A percentile compares a stretch with the other conserved stretches of the same genome.
Conservation (phyloP, 2,329 filamentous ascomycete species). For the Dendryphion nanum region DNA sequence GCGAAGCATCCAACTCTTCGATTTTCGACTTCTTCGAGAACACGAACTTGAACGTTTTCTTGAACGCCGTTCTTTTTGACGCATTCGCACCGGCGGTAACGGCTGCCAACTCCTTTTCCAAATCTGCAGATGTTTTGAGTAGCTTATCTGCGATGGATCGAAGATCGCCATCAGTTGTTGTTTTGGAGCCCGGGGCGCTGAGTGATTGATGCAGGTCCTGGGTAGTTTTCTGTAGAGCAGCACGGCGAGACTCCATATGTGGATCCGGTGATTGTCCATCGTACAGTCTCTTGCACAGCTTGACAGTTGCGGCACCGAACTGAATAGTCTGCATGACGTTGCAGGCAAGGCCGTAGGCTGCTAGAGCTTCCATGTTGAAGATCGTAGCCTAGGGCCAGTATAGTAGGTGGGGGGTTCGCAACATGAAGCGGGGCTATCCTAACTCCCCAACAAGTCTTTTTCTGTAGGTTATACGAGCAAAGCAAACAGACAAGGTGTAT, state of each 20-base stretch:
- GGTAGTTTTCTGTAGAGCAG: constrained; percentile 1
- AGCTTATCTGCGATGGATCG: neutral
- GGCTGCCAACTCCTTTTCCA: neutral
- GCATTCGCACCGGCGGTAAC: neutral
- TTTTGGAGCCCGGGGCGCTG: neutral
- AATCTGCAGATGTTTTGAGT: neutral
- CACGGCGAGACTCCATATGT: too few species aligned
- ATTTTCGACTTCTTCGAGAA: constrained; percentile 1
- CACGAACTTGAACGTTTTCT: neutral
- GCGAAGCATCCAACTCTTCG: neutral
- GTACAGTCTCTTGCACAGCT: constrained; percentile 1
- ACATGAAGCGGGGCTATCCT: too few species aligned
- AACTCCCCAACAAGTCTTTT: too few species aligned
- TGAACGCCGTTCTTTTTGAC: neutral
- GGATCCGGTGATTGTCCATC: neutral
- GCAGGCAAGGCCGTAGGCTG: constrained; percentile 4
- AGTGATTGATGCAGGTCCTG: constrained; percentile 1
- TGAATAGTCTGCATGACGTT: constrained; percentile 8
- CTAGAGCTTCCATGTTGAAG: constrained; percentile 1
- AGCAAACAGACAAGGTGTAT: too few species aligned
- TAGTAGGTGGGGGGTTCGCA: too few species aligned
- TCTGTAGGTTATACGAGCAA: too few species aligned
- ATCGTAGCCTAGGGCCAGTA: too few species aligned
- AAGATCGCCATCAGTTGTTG: neutral
- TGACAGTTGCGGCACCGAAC: constrained; percentile 1